Percentiles rank a stretch among this genome's conserved stretches.
Evolutionary conservation across 1,284 basidiomycete species (phyloP).

Genomic region (Afroboletus lepidellus): DNA sequence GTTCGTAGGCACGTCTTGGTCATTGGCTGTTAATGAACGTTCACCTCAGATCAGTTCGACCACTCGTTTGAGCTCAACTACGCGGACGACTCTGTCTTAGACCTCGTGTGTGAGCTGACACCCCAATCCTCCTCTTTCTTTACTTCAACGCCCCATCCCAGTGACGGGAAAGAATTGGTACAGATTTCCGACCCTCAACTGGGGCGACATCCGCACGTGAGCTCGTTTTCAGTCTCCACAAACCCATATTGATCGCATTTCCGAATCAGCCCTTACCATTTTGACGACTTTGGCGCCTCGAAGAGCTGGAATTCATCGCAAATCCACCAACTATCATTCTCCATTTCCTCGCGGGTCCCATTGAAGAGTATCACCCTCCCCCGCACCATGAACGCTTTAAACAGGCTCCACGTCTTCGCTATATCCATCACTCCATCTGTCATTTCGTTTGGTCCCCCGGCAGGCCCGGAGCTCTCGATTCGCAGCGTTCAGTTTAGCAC

Average conservation of each 20-base stretch:
- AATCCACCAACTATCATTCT: conserved; percentile 46
- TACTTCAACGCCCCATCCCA: conserved; percentile 12
- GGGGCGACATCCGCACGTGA: conserved; percentile 40
- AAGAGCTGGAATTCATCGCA: conserved; percentile 42
- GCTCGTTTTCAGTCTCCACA: not conserved
- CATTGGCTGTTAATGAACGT: not conserved
- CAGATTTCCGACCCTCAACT: conserved; percentile 31
- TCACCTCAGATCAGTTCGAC: conserved; percentile 32
- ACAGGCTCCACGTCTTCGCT: conserved; percentile 47
- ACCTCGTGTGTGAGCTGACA: conserved; percentile 34
- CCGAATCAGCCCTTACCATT: conserved; percentile 39
- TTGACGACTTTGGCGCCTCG: conserved; percentile 30
- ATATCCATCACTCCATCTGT: conserved; percentile 41
- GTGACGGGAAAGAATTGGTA: conserved; percentile 45
- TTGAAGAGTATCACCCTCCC: conserved; percentile 44
- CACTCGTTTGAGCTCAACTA: conserved; percentile 37
- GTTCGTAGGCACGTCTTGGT: conserved; percentile 14
- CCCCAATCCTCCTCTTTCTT: not conserved
- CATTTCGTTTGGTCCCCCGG: conserved; percentile 8
- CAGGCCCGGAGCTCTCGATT: conserved; percentile 35
- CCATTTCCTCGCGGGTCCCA: conserved; percentile 40
- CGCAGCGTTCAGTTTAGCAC: conserved; percentile 42
- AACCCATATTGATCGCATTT: not conserved
- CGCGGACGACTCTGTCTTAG: conserved; percentile 33
- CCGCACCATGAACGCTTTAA: conserved; percentile 19